Percentiles rank a stretch among this genome's conserved stretches.
These are phyloP conservation scores for Ceratobasidium sp. DNA, from an alignment of 1,284 basidiomycete genomes.

Conservation along the genomic window DNA sequence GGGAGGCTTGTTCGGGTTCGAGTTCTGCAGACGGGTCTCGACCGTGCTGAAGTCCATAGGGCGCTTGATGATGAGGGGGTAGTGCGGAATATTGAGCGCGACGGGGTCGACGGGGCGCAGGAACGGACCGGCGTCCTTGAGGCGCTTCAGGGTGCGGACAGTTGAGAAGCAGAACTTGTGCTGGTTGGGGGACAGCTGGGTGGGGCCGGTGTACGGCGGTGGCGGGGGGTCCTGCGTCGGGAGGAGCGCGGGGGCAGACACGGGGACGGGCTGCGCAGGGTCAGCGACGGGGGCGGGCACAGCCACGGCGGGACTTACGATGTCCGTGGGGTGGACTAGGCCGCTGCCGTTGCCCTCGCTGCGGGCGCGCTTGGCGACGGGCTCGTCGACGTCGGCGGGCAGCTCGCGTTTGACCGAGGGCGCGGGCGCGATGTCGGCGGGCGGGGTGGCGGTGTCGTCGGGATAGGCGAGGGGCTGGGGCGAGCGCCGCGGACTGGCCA, in stretches of 20 bases:
- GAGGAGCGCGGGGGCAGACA: neutral
- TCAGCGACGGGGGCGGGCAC: slow-evolving; percentile 4
- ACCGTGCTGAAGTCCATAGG: slow-evolving; percentile 98
- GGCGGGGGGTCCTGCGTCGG: slow-evolving; percentile 34
- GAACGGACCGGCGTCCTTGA: slow-evolving; percentile 87
- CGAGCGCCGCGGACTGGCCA: slow-evolving; percentile 55
- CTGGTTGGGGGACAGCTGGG: slow-evolving; percentile 61
- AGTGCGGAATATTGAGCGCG: slow-evolving; percentile 91
- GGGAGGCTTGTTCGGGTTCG: slow-evolving; percentile 76
- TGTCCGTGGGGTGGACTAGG: neutral
- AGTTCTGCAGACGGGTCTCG: slow-evolving; percentile 84
- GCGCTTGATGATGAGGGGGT: slow-evolving; percentile 83
- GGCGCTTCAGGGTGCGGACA: slow-evolving; percentile 85
- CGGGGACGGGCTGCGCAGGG: slow-evolving; percentile 7
- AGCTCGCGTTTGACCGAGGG: slow-evolving; percentile 48
- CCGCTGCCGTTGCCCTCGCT: slow-evolving; percentile 23
- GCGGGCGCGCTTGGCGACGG: slow-evolving; percentile 37
- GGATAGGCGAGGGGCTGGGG: slow-evolving; percentile 56
- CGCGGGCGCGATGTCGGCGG: slow-evolving; percentile 60
- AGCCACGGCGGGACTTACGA: neutral
- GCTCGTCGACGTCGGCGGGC: slow-evolving; percentile 25
- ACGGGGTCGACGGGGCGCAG: slow-evolving; percentile 91
- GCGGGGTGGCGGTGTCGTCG: slow-evolving; percentile 59
- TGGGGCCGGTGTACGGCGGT: slow-evolving; percentile 37
- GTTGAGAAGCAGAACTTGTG: slow-evolving; percentile 85